Evolutionary conservation across 2,329 filamentous ascomycete species (phyloP), one percentile per base, ranked within the genome.

Genomic region (Apiospora kogelbergensis): DNA sequence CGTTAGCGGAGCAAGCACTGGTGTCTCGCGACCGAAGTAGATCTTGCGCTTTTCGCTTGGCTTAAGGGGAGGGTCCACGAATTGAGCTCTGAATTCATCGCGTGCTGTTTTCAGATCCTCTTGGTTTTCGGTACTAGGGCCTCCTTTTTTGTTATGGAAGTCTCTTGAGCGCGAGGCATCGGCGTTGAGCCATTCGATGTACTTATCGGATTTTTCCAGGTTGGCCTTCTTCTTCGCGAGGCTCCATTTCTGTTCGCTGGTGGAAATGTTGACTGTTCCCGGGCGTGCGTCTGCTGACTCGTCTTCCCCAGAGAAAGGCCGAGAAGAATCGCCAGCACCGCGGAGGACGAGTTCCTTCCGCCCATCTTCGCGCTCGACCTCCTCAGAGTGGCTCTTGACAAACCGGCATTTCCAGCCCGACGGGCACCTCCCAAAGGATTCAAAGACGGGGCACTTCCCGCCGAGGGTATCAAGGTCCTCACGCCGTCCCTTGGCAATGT

Each of bases 321-420:
- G 6, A 68, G 64, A 71, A 67, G 11, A 69, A 68, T 71, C 40
- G 65, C 83, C 68, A 81, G 80, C 69, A 74, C 88, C 85, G 69
- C 89, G 87, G 24, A 92, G 75, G 3, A 95, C 84, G 67, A 98
- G 82, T 81, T 98, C 95, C 75, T 93, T 94, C 73, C 88, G 88
- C 10, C 94, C 95, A 78, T 97, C 95, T 67, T 91, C 90, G 24
- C 85, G 89, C 72, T 92, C 89, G 30, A 93, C 81, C 81, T 98
- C 95, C 71, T 90, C 86, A 75, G 94, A 96, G 81, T 99, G 96
- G 71, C 93, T 97, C 71, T 88, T 88, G 42, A 93, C 92, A 77
- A 98, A 97, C 26, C 95, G 91, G 79, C 96, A 99, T 79, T 95
- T 97, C 95, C 95, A 99, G 6, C 96, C 96, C 17, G 91, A 89